Conservation (phyloP, 768 basidiomycete genomes). For the Gymnopilus dilepis region DNA sequence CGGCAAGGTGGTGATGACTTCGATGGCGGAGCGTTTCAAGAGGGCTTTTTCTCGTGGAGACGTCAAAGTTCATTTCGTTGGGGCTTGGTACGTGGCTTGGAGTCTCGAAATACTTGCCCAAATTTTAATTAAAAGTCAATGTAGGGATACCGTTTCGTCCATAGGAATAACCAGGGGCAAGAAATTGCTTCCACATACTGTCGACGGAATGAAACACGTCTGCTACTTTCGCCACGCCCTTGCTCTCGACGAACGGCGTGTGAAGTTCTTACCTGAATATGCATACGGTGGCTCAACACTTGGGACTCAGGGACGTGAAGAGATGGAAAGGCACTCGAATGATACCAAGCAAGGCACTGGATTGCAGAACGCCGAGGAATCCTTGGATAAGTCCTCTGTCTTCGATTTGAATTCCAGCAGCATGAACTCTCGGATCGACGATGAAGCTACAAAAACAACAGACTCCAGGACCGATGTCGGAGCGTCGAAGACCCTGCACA, state of each 20-base stretch:
- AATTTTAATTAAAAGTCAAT: not conserved
- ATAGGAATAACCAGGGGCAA: constrained; percentile 32
- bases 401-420: too few relatives aligned
- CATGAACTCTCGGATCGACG: too few relatives aligned
- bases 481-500: too few relatives aligned
- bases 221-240: constrained; percentile 41
- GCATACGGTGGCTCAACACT: constrained; percentile 20
- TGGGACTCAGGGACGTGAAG: not conserved
- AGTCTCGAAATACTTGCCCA: not conserved
- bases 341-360: too few relatives aligned
- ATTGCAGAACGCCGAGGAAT: too few relatives aligned
- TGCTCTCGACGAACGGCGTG: constrained; percentile 39
- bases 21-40: constrained; percentile 24
- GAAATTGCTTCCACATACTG: constrained; percentile 23
- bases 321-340: not conserved
- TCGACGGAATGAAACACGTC: constrained; percentile 29
- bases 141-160: constrained; percentile 41
- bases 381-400: too few relatives aligned
- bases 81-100: constrained; percentile 3
- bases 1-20: not conserved
- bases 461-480: too few relatives aligned
- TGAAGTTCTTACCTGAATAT: constrained; percentile 41
- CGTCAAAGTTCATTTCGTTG: constrained; percentile 35
- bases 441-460: too few relatives aligned
- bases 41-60: constrained; percentile 25